Evolutionary conservation across 164 flowering plant genomes (phyloP).

Genomic region (Chloranthus sessilifolius): DNA sequence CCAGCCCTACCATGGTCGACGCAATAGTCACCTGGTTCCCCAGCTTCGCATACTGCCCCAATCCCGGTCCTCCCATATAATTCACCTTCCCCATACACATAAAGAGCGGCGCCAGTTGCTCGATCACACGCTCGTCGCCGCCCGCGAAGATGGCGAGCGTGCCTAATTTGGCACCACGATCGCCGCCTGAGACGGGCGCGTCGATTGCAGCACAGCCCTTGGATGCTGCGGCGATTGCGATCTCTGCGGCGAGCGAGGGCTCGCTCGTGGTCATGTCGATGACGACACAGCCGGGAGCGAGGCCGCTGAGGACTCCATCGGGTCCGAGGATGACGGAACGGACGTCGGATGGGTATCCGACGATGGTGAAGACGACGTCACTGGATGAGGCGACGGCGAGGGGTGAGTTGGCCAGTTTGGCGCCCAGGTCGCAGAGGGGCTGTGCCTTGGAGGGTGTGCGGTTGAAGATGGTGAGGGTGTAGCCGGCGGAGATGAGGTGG

Average conservation of each 20-base stretch:
- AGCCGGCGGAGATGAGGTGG: slow-evolving; percentile 83
- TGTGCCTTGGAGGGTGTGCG: slow-evolving; percentile 89
- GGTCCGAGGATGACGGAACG: slow-evolving; percentile 68
- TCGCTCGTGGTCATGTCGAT: slow-evolving; percentile 98
- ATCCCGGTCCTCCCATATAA: slow-evolving; percentile 87
- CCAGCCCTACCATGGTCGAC: slow-evolving; percentile 85
- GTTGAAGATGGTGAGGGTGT: slow-evolving; percentile 82
- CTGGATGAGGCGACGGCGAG: slow-evolving; percentile 61
- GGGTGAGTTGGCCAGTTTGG: slow-evolving; percentile 61
- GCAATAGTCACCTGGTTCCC: slow-evolving; percentile 85
- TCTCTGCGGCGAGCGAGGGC: slow-evolving; percentile 74
- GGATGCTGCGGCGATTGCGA: slow-evolving; percentile 45
- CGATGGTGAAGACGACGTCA: slow-evolving; percentile 95
- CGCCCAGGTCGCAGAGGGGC: slow-evolving; percentile 69
- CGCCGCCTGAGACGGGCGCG: slow-evolving; percentile 97
- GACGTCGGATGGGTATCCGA: slow-evolving; percentile 95
- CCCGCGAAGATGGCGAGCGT: slow-evolving; percentile 87
- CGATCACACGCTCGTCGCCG: slow-evolving; percentile 49
- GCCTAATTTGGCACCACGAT: slow-evolving; percentile 69
- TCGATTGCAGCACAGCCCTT: slow-evolving; percentile 56
- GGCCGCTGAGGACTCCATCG: slow-evolving; percentile 61
- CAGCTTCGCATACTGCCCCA: slow-evolving; percentile 79
- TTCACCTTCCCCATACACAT: slow-evolving; percentile 63
- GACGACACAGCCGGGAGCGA: slow-evolving; percentile 54
- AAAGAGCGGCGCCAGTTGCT: slow-evolving; percentile 47